These are phyloP conservation scores for Closterium sp. DNA, from an alignment of 139 green algal genomes.

Conservation along the genomic window DNA sequence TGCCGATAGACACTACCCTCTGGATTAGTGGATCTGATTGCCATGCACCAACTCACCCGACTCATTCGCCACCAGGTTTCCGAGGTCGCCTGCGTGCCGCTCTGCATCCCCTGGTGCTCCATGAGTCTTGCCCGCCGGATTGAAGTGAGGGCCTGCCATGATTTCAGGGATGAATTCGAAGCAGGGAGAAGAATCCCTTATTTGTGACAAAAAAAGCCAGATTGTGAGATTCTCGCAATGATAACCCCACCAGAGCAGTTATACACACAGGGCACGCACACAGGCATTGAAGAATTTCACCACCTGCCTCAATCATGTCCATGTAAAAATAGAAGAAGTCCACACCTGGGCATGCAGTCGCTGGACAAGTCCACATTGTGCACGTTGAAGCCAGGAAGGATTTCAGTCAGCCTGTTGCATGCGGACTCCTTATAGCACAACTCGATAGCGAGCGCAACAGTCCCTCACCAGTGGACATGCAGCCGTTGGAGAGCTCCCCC, in stretches of 20 bases:
- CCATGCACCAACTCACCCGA: conserved; percentile 16
- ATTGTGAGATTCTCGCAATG: no score
- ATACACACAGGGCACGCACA: no score
- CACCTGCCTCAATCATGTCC: no score
- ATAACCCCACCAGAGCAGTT: no score
- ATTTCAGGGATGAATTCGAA: background rate
- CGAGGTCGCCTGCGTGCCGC: conserved; percentile 57
- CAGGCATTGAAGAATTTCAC: no score
- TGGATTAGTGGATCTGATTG: background rate
- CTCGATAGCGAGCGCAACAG: no score
- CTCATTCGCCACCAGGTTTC: conserved; percentile 50
- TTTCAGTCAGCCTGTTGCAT: background rate
- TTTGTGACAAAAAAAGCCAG: no score
- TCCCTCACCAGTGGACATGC: background rate
- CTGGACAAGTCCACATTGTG: background rate
- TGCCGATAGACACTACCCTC: no score
- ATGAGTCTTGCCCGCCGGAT: conserved; percentile 53
- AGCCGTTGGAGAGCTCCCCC: background rate
- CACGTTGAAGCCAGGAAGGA: background rate
- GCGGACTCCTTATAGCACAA: no score
- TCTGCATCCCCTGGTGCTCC: conserved; percentile 51
- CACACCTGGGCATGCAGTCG: no score
- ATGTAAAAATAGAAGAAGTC: no score
- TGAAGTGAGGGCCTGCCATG: conserved; percentile 55
- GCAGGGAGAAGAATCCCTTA: no score